Evolutionary conservation across 192 early-diverging fungal species (phyloP).

Genomic region (Geranomyces variabilis): DNA sequence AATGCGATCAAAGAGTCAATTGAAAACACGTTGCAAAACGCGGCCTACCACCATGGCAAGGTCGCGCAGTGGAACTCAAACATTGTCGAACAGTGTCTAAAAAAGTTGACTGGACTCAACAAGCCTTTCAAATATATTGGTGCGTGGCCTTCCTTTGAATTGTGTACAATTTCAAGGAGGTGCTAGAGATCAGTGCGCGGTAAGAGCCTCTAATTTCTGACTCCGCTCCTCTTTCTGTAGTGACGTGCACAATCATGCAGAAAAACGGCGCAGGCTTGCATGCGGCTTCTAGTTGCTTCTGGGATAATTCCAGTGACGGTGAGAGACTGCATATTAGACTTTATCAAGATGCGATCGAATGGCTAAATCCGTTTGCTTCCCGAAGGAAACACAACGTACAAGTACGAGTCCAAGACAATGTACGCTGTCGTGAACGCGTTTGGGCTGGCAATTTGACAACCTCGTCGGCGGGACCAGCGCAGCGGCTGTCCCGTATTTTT

Average conservation of each 20-base stretch:
- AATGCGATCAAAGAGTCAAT: constrained; percentile 64
- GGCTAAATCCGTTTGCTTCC: constrained; percentile 10
- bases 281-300: constrained; percentile 72
- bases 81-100: constrained; percentile 68
- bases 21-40: constrained; percentile 67
- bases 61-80: constrained; percentile 76
- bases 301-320: constrained; percentile 77
- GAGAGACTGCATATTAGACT: neutral
- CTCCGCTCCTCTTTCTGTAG: constrained; percentile 10
- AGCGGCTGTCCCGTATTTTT: no score
- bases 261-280: constrained; percentile 81
- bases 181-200: no score
- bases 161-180: neutral
- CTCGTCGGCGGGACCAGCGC: neutral
- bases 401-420: constrained; percentile 79
- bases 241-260: constrained; percentile 83
- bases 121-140: constrained; percentile 83
- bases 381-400: constrained; percentile 70
- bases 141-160: constrained; percentile 38
- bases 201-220: no score
- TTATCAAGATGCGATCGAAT: no score
- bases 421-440: constrained; percentile 79
- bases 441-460: constrained; percentile 55
- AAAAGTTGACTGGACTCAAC: constrained; percentile 67
- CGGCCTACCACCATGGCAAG: constrained; percentile 73